phyloP scores from a whole-genome alignment of 2,329 filamentous ascomycete species.

The Colletotrichum higginsianum region DNA sequence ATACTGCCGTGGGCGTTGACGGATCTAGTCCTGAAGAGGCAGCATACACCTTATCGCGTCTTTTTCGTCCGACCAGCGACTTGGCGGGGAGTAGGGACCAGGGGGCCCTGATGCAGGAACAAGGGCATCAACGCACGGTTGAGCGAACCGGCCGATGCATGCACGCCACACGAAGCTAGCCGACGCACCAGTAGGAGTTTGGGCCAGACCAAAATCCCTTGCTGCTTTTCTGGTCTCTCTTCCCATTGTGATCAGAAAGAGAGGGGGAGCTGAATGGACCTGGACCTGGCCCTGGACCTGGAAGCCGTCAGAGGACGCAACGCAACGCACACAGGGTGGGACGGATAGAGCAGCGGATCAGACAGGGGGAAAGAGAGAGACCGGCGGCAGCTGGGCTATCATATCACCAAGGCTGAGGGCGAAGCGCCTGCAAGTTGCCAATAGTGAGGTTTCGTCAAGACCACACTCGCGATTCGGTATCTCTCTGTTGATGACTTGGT shows the following conservation, averaged over 20 bases:
- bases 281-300: constrained; percentile 4
- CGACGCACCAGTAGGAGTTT: constrained; percentile 18
- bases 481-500: not conserved
- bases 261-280: constrained; percentile 3
- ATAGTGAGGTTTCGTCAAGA: constrained; percentile 34
- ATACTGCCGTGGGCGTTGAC: constrained; percentile 1
- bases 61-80: constrained; percentile 11
- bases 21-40: constrained; percentile 35
- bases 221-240: constrained; percentile 33
- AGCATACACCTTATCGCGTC: constrained; percentile 34
- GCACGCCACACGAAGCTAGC: constrained; percentile 35
- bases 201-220: constrained; percentile 33
- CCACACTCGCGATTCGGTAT: not conserved
- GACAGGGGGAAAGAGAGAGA: not conserved
- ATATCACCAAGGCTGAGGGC: constrained; percentile 23
- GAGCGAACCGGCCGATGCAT: constrained; percentile 28
- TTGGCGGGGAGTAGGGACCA: constrained; percentile 10
- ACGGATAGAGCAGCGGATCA: constrained; percentile 22
- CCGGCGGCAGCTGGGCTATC: constrained; percentile 16
- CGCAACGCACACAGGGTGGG: not conserved
- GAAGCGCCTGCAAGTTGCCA: constrained; percentile 33
- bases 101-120: constrained; percentile 40
- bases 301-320: constrained; percentile 27
- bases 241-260: not conserved
- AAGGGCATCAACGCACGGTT: constrained; percentile 31